phyloP scores from a whole-genome alignment of 768 basidiomycete species.

The Tulasnella calospora region DNA sequence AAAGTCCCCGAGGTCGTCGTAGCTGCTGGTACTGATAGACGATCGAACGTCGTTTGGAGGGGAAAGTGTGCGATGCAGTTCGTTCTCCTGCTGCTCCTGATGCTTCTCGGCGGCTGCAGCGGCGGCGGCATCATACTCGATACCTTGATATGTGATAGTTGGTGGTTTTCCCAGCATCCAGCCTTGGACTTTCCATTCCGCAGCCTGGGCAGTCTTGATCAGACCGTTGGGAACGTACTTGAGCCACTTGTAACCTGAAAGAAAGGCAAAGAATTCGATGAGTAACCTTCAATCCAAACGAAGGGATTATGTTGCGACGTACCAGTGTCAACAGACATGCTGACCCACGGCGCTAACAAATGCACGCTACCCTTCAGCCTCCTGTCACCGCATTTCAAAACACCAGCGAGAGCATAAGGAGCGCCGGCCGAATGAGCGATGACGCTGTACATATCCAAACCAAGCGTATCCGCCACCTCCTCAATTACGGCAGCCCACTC shows the following conservation, averaged over 20 bases:
- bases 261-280: too few species aligned
- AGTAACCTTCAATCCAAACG: neutral
- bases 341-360: constrained; percentile 93
- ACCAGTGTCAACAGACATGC: constrained; percentile 78
- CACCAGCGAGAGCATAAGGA: constrained; percentile 87
- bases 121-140: constrained; percentile 61
- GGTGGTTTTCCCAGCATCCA: constrained; percentile 98
- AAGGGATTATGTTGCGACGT: constrained; percentile 34
- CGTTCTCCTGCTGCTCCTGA: neutral
- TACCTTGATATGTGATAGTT: constrained; percentile 74
- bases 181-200: constrained; percentile 94
- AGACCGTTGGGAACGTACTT: constrained; percentile 93
- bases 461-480: constrained; percentile 78
- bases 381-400: constrained; percentile 66
- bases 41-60: constrained; percentile 18
- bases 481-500: constrained; percentile 90
- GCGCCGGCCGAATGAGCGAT: constrained; percentile 96
- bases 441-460: constrained; percentile 74
- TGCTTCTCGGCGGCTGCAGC: constrained; percentile 19
- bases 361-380: constrained; percentile 73
- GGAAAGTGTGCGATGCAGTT: constrained; percentile 13
- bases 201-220: constrained; percentile 90
- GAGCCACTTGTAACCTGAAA: constrained; percentile 84
- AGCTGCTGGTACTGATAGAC: constrained; percentile 67
- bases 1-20: constrained; percentile 82